These are phyloP conservation scores for Geotrichum reessii DNA, from an alignment of 1,139 yeast genomes.

Conservation along the genomic window DNA sequence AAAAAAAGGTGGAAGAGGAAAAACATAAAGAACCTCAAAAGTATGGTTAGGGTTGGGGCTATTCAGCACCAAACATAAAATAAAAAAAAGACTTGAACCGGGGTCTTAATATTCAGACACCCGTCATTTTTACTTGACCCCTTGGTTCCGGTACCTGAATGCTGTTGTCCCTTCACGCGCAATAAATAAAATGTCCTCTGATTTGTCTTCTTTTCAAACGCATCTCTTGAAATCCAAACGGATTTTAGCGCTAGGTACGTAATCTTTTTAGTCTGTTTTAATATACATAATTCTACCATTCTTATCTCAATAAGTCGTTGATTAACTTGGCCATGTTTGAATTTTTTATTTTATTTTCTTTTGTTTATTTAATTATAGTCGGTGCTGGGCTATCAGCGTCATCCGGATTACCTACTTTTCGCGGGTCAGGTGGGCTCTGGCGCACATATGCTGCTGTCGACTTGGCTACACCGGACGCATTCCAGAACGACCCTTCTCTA, in stretches of 20 bases:
- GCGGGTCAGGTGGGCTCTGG: slow-evolving; percentile 76
- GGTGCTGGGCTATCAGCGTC: slow-evolving; percentile 82
- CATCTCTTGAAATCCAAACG: slow-evolving; percentile 48
- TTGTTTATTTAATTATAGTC: slow-evolving; percentile 32
- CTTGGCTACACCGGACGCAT: slow-evolving; percentile 87
- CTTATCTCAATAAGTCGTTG: neutral
- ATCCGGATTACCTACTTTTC: slow-evolving; percentile 69
- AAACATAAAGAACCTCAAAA: neutral
- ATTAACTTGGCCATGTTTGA: neutral
- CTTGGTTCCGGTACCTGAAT: neutral
- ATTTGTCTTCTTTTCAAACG: slow-evolving; percentile 51
- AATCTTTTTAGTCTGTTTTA: neutral
- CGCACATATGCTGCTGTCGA: slow-evolving; percentile 72
- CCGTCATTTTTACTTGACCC: neutral
- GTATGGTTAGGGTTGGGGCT: neutral
- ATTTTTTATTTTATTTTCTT: neutral
- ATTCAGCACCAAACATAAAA: too few relatives aligned
- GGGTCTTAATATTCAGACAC: neutral
- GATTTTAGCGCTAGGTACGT: slow-evolving; percentile 53
- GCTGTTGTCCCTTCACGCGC: neutral
- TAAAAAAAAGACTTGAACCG: neutral
- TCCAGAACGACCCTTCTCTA: slow-evolving; percentile 70
- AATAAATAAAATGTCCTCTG: slow-evolving; percentile 17
- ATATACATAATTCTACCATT: neutral
- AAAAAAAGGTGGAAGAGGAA: neutral